Evolutionary conservation across 2,329 filamentous ascomycete species (phyloP), one percentile per base, ranked within the genome.

Genomic region (Colletotrichum theobromicola): DNA sequence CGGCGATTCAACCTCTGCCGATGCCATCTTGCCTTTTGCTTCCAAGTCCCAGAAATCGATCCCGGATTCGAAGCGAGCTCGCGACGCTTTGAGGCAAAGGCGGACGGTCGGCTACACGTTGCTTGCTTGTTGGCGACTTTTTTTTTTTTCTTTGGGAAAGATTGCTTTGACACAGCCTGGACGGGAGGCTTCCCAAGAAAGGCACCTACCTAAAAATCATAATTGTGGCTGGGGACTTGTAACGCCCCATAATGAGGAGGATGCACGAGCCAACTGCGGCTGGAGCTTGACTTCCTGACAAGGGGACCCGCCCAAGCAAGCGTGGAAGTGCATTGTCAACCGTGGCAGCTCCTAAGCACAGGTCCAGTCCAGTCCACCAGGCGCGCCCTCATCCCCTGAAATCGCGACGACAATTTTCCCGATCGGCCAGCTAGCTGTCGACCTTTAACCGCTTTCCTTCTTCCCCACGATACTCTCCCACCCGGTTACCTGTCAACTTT

Each of bases 1-100:
- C 75, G 84, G 83, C 72, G 84, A 83, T 75, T 81, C 83, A 76
- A 85, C 83, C 72, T 87, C 83, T 78, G 86, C 85, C 77, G 87
- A 87, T 68, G 87, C 87, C 87, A 88, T 88, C 77, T 42, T 63
- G 62, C 62, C 42, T 67, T 8, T 50, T 42, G 18, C 32, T 24
- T 50, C 30, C 21, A 46, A 42, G 46, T 73, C 34, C 58, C 58
- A 24, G 30, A 58, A 21, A 18, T 26, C 46, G 42, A 57, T 16
- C 34, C 12, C n/a, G 37, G 61, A 46, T 26, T 21, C 58, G 24
- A 8, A 30, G 15, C 16, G 35, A 42, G 30, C 58, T 70, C 64
- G 46, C 50, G 67, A 65, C 66, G 26, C 28, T 50, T 64, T 53
- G 24, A 66, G 61, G 53, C 42, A 21, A 53, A 15, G 66, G 60